These are phyloP conservation scores for Fraxinus excelsior DNA, from an alignment of 257 asterid species.

Conservation along the genomic window DNA sequence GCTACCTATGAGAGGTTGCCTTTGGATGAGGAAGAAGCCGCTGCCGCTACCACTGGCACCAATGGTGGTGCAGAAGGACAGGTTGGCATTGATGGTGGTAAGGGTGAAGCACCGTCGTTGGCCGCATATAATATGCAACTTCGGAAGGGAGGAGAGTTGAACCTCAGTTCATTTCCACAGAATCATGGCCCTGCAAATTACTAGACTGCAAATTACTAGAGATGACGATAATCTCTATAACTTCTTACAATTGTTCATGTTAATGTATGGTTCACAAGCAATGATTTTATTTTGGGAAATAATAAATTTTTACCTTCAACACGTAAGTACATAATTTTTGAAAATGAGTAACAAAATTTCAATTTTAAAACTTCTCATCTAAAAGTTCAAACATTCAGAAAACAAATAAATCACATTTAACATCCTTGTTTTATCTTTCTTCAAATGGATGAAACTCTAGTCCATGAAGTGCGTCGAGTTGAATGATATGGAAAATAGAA, in stretches of 20 bases:
- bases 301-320: too few species aligned
- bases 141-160: background rate
- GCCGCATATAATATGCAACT: background rate
- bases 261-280: background rate
- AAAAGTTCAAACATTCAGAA: too few species aligned
- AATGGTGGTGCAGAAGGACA: background rate
- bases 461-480: background rate
- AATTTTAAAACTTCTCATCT: too few species aligned
- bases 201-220: background rate
- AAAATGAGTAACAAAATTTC: too few species aligned
- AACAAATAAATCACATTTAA: too few species aligned
- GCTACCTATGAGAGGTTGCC: slow-evolving; percentile 21
- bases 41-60: background rate
- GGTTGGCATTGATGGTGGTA: slow-evolving; percentile 6
- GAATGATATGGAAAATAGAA: background rate
- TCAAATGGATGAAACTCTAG: too few species aligned
- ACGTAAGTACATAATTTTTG: too few species aligned
- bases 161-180: background rate
- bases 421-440: too few species aligned
- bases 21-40: slow-evolving; percentile 14
- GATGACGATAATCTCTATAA: background rate
- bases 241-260: background rate
- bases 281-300: background rate
- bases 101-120: background rate
- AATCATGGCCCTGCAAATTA: background rate